Conservation (phyloP, 805 yeast species). For the Yarrowia sp. region DNA sequence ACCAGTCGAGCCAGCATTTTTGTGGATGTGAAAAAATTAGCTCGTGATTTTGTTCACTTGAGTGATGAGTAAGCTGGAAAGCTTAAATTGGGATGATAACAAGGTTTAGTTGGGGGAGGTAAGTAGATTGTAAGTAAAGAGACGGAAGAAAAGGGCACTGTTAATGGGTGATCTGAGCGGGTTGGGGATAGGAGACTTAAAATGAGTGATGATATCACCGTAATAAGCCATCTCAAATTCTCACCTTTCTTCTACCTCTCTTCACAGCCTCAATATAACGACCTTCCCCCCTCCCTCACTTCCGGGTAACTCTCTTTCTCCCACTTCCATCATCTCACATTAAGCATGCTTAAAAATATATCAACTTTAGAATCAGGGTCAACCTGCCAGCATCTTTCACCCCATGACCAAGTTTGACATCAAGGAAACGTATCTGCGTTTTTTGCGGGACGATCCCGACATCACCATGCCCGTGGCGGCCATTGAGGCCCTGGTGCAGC, state of each 20-base stretch:
- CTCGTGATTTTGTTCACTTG: conserved; percentile 2
- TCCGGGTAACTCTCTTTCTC: too few species aligned
- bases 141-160: too few species aligned
- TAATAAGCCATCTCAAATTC: too few species aligned
- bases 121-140: not conserved
- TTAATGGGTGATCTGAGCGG: too few species aligned
- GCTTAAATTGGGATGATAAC: not conserved
- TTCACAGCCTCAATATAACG: not conserved
- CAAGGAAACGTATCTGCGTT: conserved; percentile 76
- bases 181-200: too few species aligned
- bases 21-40: conserved; percentile 34
- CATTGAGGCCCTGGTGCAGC: conserved; percentile 88
- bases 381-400: too few species aligned
- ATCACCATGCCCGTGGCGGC: conserved; percentile 99
- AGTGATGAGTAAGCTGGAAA: conserved; percentile 15
- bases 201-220: too few species aligned
- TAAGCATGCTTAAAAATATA: too few species aligned
- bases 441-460: conserved; percentile 88
- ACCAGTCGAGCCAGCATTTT: conserved; percentile 39
- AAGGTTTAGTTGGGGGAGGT: not conserved
- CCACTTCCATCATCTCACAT: too few species aligned
- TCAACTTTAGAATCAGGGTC: too few species aligned
- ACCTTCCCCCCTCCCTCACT: not conserved
- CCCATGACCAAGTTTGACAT: conserved; percentile 65
- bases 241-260: too few species aligned